Evolutionary conservation across 306 rosid genomes (phyloP), one percentile per base, ranked within the genome.

Genomic region (Begonia loranthoides): DNA sequence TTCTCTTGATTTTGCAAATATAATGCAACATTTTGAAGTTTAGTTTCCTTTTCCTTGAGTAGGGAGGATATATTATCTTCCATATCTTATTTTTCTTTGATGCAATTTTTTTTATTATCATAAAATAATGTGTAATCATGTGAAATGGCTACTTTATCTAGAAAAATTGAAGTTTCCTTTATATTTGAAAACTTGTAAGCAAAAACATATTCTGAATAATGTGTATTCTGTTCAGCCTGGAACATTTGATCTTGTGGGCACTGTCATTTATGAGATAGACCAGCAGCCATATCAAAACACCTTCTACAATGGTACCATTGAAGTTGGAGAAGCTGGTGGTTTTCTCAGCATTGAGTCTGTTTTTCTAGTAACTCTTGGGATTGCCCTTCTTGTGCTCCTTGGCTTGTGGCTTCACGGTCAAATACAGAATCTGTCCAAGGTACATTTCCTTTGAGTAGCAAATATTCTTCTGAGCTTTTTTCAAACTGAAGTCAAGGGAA

Each of bases 321-420:
- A 90, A 76, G 95, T 90, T 36, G 77, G 71, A 47, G 99, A 90
- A 72, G 67, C 88, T 46, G 83, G 92, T 57, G 71, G 62, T 24
- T 53, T 82, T 49, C 70, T 90, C 45, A 86, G 95, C 77, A 65
- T 86, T 15, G 95, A 90, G 61, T 82, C 99, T 58, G 84, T 86
- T 62, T 90, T 90, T 44, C 97, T 90, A 56, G 71, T 76, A 59
- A 82, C 97, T 40, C 94, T 90, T 68, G 99, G 87, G 34, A 59
- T 34, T 57, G 86, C 99, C 17, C 92, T 86, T 56, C 79, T 90
- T 33, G 80, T 76, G 62, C 80, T 90, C 21, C 57, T 78, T 40
- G 92, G 78, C 14, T 54, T 86, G 56, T 90, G 95, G 95, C 58
- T 86, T 76, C 83, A 75, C 16, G 83, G 94, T 67, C 99, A 86